Conservation (phyloP, 176 grass and related monocot genomes). For the Cenchrus fungigraminus region DNA sequence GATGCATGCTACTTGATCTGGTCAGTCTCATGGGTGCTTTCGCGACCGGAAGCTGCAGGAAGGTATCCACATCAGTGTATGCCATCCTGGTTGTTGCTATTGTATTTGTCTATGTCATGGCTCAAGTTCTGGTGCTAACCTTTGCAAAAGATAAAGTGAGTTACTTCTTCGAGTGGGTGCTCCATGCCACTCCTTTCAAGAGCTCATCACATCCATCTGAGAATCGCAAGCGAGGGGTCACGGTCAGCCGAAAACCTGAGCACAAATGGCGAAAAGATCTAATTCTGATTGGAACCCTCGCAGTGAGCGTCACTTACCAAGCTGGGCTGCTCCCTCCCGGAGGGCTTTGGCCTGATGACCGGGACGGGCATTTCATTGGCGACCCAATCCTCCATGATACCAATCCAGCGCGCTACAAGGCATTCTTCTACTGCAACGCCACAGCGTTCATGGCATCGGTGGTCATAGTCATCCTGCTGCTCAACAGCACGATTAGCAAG, state of each 20-base stretch:
- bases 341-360: conserved; percentile 51
- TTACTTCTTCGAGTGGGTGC: neutral
- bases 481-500: conserved; percentile 47
- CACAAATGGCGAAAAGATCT: conserved; percentile 65
- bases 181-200: conserved; percentile 14
- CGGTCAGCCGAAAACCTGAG: conserved; percentile 15
- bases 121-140: conserved; percentile 39
- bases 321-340: conserved; percentile 59
- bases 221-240: neutral
- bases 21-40: conserved; percentile 60
- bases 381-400: conserved; percentile 48
- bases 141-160: conserved; percentile 39
- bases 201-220: neutral
- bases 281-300: conserved; percentile 58
- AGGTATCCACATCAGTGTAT: conserved; percentile 40
- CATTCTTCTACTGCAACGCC: conserved; percentile 55
- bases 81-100: conserved; percentile 40
- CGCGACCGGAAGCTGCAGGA: conserved; percentile 51
- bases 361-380: conserved; percentile 25
- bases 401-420: conserved; percentile 31
- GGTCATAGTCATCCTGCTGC: conserved; percentile 47
- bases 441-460: conserved; percentile 48
- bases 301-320: conserved; percentile 59
- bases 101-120: conserved; percentile 38
- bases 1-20: conserved; percentile 42